phyloP scores from a whole-genome alignment of 345 rosid species.

The Ricinus communis region DNA sequence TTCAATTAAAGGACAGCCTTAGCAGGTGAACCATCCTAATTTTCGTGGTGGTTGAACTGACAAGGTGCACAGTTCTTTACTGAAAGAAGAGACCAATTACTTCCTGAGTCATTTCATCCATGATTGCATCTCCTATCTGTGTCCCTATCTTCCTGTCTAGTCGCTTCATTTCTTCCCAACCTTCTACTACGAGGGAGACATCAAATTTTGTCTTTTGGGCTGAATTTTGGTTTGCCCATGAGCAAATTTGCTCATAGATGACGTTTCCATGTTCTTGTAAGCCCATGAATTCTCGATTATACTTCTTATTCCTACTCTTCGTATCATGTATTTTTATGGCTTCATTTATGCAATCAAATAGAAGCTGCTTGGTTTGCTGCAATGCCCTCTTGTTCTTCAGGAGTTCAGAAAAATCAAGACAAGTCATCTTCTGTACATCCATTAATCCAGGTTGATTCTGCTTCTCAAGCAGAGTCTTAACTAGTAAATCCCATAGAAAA shows the following conservation, averaged over 20 bases:
- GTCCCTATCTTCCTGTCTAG: constrained; percentile 22
- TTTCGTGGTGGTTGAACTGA: neutral
- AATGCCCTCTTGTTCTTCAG: constrained; percentile 17
- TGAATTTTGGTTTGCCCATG: constrained; percentile 21
- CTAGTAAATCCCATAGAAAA: constrained; percentile 9
- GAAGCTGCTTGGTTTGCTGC: constrained; percentile 22
- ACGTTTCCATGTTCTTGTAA: constrained; percentile 21
- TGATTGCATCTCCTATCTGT: constrained; percentile 32
- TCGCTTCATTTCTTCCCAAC: constrained; percentile 21
- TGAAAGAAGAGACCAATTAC: constrained; percentile 6
- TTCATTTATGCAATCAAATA: constrained; percentile 6
- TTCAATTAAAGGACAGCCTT: neutral
- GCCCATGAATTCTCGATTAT: constrained; percentile 12
- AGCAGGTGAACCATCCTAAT: neutral
- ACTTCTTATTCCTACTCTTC: neutral
- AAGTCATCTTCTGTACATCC: constrained; percentile 14
- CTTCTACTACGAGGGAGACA: constrained; percentile 19
- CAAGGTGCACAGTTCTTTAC: neutral
- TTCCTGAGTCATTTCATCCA: constrained; percentile 27
- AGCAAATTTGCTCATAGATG: neutral
- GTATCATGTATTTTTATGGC: neutral
- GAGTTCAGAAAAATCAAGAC: constrained; percentile 10
- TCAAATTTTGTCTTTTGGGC: constrained; percentile 9
- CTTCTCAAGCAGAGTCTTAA: constrained; percentile 20
- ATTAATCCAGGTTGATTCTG: constrained; percentile 16